These are phyloP conservation scores for Cerioporus squamosus DNA, from an alignment of 1,284 basidiomycete genomes.

Conservation along the genomic window DNA sequence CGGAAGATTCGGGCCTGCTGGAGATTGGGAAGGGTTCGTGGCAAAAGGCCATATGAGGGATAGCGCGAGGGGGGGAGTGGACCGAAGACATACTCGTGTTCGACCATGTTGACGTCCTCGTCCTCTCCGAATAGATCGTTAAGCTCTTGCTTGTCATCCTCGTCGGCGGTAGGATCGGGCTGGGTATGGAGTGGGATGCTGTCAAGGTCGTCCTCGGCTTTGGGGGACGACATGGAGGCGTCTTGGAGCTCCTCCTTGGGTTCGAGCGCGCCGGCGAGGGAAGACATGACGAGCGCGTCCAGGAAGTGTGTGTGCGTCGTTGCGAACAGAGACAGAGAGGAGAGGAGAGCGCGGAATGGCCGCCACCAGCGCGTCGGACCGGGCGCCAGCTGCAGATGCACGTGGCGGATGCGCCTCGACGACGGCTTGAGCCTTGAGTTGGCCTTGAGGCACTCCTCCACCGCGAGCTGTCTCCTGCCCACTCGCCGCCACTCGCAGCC, in stretches of 20 bases:
- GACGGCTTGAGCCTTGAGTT: too few species aligned
- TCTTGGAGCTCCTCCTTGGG: slow-evolving; percentile 12
- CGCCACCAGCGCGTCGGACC: not conserved
- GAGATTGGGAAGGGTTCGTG: not conserved
- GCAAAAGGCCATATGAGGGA: not conserved
- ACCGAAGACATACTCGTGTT: slow-evolving; percentile 35
- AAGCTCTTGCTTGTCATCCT: slow-evolving; percentile 62
- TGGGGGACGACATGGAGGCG: slow-evolving; percentile 12
- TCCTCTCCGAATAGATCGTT: slow-evolving; percentile 82
- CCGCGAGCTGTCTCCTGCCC: too few species aligned
- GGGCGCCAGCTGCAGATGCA: too few species aligned
- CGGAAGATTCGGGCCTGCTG: slow-evolving; percentile 30
- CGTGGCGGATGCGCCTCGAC: too few species aligned
- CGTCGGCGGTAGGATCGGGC: not conserved
- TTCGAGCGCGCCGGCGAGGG: slow-evolving; percentile 45
- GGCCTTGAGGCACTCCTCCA: not conserved
- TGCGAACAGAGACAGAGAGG: not conserved
- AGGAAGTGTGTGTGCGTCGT: too few species aligned
- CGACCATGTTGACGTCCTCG: slow-evolving; percentile 57
- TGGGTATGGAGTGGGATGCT: slow-evolving; percentile 23
- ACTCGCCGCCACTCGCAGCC: not conserved
- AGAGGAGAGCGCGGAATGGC: not conserved
- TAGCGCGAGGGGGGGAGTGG: not conserved
- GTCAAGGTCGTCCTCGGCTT: slow-evolving; percentile 17
- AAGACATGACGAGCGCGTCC: slow-evolving; percentile 41